Percentiles rank a stretch among this genome's conserved stretches.
These are phyloP conservation scores for Sporisorium sorghi DNA, from an alignment of 1,284 basidiomycete species.

Conservation along the genomic window DNA sequence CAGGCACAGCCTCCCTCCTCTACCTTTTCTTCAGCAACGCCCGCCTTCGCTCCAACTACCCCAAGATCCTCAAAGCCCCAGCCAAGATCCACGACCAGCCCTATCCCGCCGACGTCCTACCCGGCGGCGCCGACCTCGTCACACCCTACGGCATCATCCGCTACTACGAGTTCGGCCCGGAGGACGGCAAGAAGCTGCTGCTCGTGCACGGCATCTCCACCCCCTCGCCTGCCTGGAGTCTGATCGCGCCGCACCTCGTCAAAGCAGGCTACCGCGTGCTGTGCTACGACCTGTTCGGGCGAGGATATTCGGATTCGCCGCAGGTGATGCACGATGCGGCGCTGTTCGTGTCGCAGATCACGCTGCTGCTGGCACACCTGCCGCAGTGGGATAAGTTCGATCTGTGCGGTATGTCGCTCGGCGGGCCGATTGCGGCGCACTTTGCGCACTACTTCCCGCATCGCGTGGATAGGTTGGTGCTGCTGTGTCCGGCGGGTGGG, in stretches of 20 bases:
- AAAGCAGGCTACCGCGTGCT: conserved; percentile 51
- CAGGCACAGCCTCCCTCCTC: conserved; percentile 40
- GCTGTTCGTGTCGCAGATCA: conserved; percentile 47
- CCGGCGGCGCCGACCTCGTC: conserved; percentile 35
- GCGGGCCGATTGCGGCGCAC: conserved; percentile 42
- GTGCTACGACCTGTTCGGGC: conserved; percentile 48
- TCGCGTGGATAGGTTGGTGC: conserved; percentile 39
- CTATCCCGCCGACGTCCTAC: conserved; percentile 44
- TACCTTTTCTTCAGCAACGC: conserved; percentile 26
- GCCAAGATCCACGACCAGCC: conserved; percentile 37
- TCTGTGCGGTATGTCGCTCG: conserved; percentile 50
- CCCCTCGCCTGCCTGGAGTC: conserved; percentile 43
- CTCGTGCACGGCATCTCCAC: conserved; percentile 63
- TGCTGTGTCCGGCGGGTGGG: conserved; percentile 49
- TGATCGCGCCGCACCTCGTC: conserved; percentile 31
- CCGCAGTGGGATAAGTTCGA: conserved; percentile 52
- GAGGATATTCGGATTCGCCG: conserved; percentile 50
- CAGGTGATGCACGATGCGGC: conserved; percentile 46
- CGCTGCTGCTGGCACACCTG: conserved; percentile 40
- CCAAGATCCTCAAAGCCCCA: conserved; percentile 45
- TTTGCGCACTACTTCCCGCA: conserved; percentile 51
- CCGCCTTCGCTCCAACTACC: conserved; percentile 35
- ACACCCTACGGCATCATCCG: conserved; percentile 44
- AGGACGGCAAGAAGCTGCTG: conserved; percentile 58
- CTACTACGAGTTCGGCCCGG: conserved; percentile 60